These are phyloP conservation scores for Gnomoniopsis smithogilvyi DNA, from an alignment of 2,329 filamentous ascomycete species.

Conservation along the genomic window DNA sequence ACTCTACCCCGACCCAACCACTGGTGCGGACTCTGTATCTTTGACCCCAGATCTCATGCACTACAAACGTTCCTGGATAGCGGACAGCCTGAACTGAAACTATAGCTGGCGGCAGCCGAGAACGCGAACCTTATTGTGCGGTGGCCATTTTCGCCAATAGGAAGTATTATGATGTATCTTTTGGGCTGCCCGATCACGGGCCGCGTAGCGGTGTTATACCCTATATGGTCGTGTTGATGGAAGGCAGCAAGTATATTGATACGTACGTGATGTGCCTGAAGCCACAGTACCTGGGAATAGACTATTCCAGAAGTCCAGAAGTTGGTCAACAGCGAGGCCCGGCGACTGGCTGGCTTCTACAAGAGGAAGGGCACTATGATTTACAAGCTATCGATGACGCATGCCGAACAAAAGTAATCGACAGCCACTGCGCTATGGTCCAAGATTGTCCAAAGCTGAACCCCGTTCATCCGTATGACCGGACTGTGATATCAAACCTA, in stretches of 20 bases:
- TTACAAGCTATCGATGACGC: neutral
- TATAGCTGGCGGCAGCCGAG: neutral
- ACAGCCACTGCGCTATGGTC: neutral
- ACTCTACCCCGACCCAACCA: neutral
- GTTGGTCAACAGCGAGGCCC: neutral
- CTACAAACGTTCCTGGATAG: neutral
- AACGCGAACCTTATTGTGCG: neutral
- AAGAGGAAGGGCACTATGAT: neutral
- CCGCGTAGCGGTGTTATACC: constrained; percentile 23
- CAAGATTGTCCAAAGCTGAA: neutral
- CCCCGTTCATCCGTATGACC: neutral
- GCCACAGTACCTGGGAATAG: constrained; percentile 15
- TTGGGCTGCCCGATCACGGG: neutral
- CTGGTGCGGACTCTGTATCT: constrained; percentile 11
- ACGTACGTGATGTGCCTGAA: constrained; percentile 56
- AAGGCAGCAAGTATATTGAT: constrained; percentile 50
- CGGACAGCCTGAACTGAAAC: neutral
- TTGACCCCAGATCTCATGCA: constrained; percentile 19
- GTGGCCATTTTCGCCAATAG: neutral
- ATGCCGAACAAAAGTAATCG: neutral
- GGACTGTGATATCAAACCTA: neutral
- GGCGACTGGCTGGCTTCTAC: neutral
- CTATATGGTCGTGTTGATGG: constrained; percentile 25
- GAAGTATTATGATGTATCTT: neutral
- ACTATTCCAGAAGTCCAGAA: neutral